These are phyloP conservation scores for Thuidium tamariscinum DNA, from an alignment of 225 moss, liverwort and hornwort genomes.

Conservation along the genomic window DNA sequence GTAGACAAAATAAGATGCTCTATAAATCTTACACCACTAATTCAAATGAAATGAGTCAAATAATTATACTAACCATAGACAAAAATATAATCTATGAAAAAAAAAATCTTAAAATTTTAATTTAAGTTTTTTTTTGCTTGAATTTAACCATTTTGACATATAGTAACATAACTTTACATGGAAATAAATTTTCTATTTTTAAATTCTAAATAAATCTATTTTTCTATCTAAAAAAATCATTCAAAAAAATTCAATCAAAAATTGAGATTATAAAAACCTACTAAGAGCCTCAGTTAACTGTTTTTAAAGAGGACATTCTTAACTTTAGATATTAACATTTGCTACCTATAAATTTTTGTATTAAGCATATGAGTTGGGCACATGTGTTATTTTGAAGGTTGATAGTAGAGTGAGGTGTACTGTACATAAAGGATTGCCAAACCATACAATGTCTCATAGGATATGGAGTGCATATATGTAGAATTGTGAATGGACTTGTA, in stretches of 20 bases:
- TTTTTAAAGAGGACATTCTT: rapidly evolving
- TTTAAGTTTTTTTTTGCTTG: rapidly evolving
- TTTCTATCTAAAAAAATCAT: rapidly evolving
- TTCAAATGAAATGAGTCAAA: background rate
- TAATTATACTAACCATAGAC: background rate
- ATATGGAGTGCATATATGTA: background rate
- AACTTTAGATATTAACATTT: background rate
- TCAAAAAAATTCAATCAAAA: rapidly evolving
- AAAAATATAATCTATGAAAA: background rate
- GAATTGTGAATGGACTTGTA: too few species aligned
- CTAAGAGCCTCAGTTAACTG: rapidly evolving
- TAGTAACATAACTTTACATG: background rate
- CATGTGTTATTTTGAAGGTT: background rate
- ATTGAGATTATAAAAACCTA: background rate
- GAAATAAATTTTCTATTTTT: background rate
- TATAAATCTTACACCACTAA: background rate
- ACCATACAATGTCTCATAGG: rapidly evolving
- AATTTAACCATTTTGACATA: background rate
- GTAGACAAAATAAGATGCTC: background rate
- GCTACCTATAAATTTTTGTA: background rate
- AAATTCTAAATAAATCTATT: background rate
- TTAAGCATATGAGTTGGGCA: background rate
- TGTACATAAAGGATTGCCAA: background rate
- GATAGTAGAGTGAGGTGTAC: background rate
- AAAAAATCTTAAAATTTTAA: background rate